A percentile compares a stretch with the other conserved stretches of the same genome.
phyloP scores from a whole-genome alignment of 208 protist genomes.

The Leishmania lainsoni region DNA sequence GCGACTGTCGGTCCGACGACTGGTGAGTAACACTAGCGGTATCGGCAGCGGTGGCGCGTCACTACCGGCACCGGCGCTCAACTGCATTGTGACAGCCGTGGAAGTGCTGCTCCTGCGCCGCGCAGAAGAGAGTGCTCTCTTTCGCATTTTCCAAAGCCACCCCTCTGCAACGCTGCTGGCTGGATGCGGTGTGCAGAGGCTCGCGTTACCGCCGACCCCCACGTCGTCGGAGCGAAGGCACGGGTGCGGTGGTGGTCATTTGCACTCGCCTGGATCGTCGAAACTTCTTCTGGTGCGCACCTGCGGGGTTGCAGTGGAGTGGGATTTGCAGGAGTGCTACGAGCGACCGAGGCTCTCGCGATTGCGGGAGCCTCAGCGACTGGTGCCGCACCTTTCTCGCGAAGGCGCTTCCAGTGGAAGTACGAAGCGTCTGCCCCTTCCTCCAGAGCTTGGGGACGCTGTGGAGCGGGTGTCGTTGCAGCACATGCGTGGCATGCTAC shows the following conservation, averaged over 20 bases:
- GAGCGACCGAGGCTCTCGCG: slow-evolving; percentile 18
- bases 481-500: slow-evolving; percentile 55
- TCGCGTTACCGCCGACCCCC: slow-evolving; percentile 37
- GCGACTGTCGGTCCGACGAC: slow-evolving; percentile 21
- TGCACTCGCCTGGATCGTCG: neutral
- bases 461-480: slow-evolving; percentile 32
- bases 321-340: slow-evolving; percentile 62
- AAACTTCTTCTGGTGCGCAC: slow-evolving; percentile 45
- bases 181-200: slow-evolving; percentile 58
- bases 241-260: neutral
- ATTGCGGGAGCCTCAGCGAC: slow-evolving; percentile 7
- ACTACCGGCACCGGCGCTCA: neutral
- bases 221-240: slow-evolving; percentile 3
- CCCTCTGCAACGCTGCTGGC: slow-evolving; percentile 36
- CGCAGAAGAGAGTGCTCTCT: slow-evolving; percentile 65
- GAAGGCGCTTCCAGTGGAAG: neutral
- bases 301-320: slow-evolving; percentile 45
- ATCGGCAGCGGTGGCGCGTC: neutral
- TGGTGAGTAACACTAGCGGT: neutral
- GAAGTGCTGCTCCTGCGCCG: slow-evolving; percentile 42
- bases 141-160: slow-evolving; percentile 69
- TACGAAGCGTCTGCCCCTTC: slow-evolving; percentile 19
- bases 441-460: slow-evolving; percentile 29
- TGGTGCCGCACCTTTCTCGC: slow-evolving; percentile 1
- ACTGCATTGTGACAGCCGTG: slow-evolving; percentile 5